Evolutionary conservation across 371 early-diverging fungal genomes (phyloP), one percentile per base, ranked within the genome.

Genomic region (Smittium culicis): DNA sequence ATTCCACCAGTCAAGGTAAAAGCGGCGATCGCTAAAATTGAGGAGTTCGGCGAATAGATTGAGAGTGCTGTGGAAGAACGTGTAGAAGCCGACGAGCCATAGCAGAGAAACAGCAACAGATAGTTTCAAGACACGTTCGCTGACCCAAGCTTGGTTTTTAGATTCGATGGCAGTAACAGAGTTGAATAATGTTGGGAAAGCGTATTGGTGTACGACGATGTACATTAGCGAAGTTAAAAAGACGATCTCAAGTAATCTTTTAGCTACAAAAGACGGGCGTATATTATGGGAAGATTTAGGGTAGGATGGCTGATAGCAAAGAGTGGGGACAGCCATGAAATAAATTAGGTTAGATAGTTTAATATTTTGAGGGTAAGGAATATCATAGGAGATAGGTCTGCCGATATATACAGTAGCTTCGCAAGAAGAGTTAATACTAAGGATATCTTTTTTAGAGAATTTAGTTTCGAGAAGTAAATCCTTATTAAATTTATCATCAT

Each of bases 1-100:
- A 77, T 94, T 94, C 94, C 94, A 94, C 94, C 93, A 93, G 54
- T 88, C 85, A 33, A 86, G 76, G 73, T 94, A 93, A 72, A 94
- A 94, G 5, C 86, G 82, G 25, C 94, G 86, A 73, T 94, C 94
- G 24, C 92, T 94, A 78, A 94, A 94, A 34, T 88, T 79, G 34
- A 90, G 74, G 5, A 92, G 64, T 75, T 90, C 91, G n/a, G 89
- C 88, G 17, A 91, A 70, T 0, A 85, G 83, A 69, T 94, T 94
- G 65, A 93, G 79, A 55, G 73, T 82, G 1, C 88, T 82, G 62
- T 94, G 94, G 75, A 94, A 94, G 17, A 93, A 70, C n/a, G 88
- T 83, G 66, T 89, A 93, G 73, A 93, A 94, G 79, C 92, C 89
- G 32, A 92, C 74, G 25, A 94, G 77, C 94, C 94, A 94, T 65